A percentile compares a stretch with the other conserved stretches of the same genome.
Evolutionary conservation across 345 rosid genomes (phyloP).

Genomic region (Zanthoxylum bungeanum): DNA sequence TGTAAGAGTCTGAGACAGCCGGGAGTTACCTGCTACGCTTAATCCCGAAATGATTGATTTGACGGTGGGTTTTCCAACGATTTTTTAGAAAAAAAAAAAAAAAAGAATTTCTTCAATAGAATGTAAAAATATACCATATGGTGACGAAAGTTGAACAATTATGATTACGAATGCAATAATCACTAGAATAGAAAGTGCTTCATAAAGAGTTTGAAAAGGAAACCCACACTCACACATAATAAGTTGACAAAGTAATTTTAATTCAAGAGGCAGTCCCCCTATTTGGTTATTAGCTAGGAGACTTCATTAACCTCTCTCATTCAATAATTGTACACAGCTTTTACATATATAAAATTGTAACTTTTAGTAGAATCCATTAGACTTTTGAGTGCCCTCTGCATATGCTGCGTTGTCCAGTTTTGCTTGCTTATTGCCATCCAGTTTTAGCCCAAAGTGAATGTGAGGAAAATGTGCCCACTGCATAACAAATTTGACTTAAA

Average conservation of each 20-base stretch:
- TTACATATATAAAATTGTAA: no score
- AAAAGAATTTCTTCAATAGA: no score
- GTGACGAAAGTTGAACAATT: background rate
- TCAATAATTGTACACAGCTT: background rate
- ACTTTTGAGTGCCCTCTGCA: conserved; percentile 50
- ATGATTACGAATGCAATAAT: conserved; percentile 18
- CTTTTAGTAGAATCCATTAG: conserved; percentile 61
- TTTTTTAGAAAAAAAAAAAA: no score
- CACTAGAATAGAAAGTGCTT: conserved; percentile 12
- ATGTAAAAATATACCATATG: background rate
- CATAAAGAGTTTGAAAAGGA: background rate
- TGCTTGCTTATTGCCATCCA: conserved; percentile 73
- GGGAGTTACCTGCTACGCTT: no score
- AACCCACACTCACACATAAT: background rate
- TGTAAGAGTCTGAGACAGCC: no score
- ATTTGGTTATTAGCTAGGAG: conserved; percentile 17
- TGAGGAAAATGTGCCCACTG: conserved; percentile 98
- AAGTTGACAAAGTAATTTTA: conserved; percentile 10
- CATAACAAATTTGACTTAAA: conserved; percentile 9
- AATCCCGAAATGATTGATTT: no score
- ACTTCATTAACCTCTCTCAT: conserved; percentile 10
- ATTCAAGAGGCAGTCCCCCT: conserved; percentile 11
- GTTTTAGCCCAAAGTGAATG: conserved; percentile 83
- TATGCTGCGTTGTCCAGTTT: conserved; percentile 53
- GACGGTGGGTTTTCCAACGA: no score